Evolutionary conservation across 768 basidiomycete genomes (phyloP).

Genomic region (Russula vinacea): DNA sequence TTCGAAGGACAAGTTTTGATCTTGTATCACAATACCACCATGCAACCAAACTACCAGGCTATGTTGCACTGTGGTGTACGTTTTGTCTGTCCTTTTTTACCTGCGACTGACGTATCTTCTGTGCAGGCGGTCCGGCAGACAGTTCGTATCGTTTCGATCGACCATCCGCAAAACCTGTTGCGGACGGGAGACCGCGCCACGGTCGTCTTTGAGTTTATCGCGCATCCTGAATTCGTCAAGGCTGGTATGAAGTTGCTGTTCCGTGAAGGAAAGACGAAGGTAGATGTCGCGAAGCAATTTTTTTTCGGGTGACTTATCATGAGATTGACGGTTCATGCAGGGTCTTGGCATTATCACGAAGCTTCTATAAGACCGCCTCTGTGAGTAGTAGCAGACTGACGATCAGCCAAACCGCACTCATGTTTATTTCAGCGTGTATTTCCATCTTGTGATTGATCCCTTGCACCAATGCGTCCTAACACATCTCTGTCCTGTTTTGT

Average conservation of each 20-base stretch:
- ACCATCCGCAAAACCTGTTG: constrained; percentile 83
- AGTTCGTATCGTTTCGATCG: constrained; percentile 85
- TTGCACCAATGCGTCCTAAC: background rate
- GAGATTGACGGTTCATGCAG: constrained; percentile 38
- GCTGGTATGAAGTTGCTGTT: constrained; percentile 92
- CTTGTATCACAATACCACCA: constrained; percentile 89
- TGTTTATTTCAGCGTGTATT: constrained; percentile 24
- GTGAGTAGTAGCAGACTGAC: background rate
- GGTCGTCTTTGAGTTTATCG: constrained; percentile 93
- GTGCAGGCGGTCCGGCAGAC: constrained; percentile 86
- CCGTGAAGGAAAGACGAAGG: constrained; percentile 95
- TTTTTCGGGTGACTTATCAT: background rate
- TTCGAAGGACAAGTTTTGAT: constrained; percentile 96
- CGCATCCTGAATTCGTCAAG: constrained; percentile 87
- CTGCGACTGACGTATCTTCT: constrained; percentile 9
- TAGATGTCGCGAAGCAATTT: constrained; percentile 35
- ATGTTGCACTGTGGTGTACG: constrained; percentile 91
- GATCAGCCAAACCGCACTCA: constrained; percentile 58
- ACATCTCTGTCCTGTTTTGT: background rate
- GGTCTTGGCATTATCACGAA: constrained; percentile 76
- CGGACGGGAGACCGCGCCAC: constrained; percentile 94
- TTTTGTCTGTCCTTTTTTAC: constrained; percentile 14
- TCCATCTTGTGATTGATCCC: background rate
- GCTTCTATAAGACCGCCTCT: constrained; percentile 44
- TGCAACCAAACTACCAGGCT: constrained; percentile 92